Conservation (phyloP, 2,329 filamentous ascomycete genomes). For the Chrysosporium keratinophilum region DNA sequence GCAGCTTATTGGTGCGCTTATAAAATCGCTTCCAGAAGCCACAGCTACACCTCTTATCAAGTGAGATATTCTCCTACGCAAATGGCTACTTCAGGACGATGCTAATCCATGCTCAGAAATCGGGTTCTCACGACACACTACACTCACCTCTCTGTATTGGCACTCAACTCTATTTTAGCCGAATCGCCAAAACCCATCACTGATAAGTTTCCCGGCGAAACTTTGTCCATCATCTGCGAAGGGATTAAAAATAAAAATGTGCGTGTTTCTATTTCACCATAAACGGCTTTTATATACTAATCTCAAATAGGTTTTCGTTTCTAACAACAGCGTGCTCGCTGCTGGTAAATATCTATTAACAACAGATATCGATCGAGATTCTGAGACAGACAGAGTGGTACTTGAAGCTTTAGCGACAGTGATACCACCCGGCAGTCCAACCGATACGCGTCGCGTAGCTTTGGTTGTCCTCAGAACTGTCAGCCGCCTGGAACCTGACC, state of each 20-base stretch:
- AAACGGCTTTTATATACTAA: conserved; percentile 16
- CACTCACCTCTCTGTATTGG: conserved; percentile 68
- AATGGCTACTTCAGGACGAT: not conserved
- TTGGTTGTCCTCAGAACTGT: conserved; percentile 83
- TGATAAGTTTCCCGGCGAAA: conserved; percentile 59
- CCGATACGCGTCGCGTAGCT: conserved; percentile 73
- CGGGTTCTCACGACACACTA: conserved; percentile 69
- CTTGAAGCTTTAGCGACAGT: conserved; percentile 66
- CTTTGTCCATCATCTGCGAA: conserved; percentile 65
- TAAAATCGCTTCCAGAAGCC: conserved; percentile 72
- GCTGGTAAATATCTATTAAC: conserved; percentile 81
- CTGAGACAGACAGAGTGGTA: conserved; percentile 66
- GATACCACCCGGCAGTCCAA: conserved; percentile 65
- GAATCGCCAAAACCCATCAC: conserved; percentile 65
- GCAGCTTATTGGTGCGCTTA: conserved; percentile 75
- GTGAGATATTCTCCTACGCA: conserved; percentile 23
- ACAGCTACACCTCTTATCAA: conserved; percentile 53
- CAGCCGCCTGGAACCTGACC: conserved; percentile 64
- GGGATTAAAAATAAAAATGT: conserved; percentile 69
- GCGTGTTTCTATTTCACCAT: conserved; percentile 32
- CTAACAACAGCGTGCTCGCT: conserved; percentile 79
- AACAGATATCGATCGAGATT: conserved; percentile 48
- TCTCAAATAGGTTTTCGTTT: conserved; percentile 53
- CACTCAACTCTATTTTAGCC: conserved; percentile 76
- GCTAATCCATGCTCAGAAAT: conserved; percentile 46